Evolutionary conservation across 192 early-diverging fungal species (phyloP).

Genomic region (Geranomyces variabilis): DNA sequence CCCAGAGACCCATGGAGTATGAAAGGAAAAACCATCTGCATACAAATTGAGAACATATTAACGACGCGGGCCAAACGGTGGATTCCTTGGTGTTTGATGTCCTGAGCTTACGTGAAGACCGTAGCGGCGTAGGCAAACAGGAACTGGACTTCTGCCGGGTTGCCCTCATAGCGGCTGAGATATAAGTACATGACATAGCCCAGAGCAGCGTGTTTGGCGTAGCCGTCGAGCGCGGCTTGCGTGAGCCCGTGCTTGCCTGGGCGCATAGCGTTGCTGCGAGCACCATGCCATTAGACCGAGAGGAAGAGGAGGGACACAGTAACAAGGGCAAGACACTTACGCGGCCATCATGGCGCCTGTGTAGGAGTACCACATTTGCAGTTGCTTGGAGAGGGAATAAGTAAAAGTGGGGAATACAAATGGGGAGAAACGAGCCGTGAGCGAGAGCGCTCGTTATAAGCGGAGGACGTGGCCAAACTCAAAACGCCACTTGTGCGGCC

Average conservation of each 20-base stretch:
- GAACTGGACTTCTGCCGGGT: not conserved
- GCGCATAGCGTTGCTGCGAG: constrained; percentile 24
- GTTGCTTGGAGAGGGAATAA: not conserved
- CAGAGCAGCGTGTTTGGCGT: constrained; percentile 19
- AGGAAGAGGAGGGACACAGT: not conserved
- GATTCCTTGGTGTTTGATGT: no score
- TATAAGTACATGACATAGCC: constrained; percentile 19
- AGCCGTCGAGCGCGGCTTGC: constrained; percentile 17
- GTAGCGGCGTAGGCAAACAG: not conserved
- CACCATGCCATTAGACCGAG: not conserved
- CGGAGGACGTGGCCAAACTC: no score
- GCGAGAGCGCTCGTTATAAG: not conserved
- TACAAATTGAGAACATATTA: not conserved
- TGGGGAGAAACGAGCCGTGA: not conserved
- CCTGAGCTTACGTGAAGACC: not conserved
- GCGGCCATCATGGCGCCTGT: constrained; percentile 4
- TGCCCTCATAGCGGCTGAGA: constrained; percentile 13
- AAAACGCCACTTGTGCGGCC: not conserved
- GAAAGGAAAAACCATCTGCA: not conserved
- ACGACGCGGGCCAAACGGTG: no score
- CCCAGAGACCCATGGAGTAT: not conserved
- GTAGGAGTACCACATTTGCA: constrained; percentile 5
- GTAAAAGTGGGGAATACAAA: no score
- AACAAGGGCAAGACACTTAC: not conserved
- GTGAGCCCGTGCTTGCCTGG: constrained; percentile 14